Evolutionary conservation across 1,139 yeast species (phyloP), one percentile per base, ranked within the genome.

Genomic region (Geotrichum candidum): DNA sequence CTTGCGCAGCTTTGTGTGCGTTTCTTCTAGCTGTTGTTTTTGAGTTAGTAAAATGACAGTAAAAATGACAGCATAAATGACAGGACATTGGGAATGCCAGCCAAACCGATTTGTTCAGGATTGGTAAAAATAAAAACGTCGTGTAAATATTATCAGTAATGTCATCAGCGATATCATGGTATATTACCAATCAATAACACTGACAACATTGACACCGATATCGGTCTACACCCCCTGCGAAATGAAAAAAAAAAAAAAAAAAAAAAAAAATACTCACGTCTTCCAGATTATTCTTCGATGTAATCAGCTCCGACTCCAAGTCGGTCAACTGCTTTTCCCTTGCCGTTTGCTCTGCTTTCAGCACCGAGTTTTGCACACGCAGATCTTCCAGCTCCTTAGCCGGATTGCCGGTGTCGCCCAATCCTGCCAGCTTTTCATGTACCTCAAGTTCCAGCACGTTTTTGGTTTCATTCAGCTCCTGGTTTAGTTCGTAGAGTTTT

Each of bases 271-370:
- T 25, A 54, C 56, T 54, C 61, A 65, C 66, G 31, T 60, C 64
- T 10, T 69, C 69, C 27, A 63, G 64, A 18, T 56, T 51, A 18
- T 35, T 51, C 59, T 56, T 55, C 23, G 29, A 25, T 41, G n/a
- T 4, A 13, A 45, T 46, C 41, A 55, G 25, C 7, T 55, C 50
- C 41, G 46, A 35, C 33, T 55, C 57, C 13, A 55, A 9, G 11
- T 55, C 53, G 3, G 52, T 46, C 7, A 55, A 18, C n/a, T 45
- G 13, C 9, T 18, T 29, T 46, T 45, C 52, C 5, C 48, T 22
- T 10, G 18, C 45, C 29, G 29, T 22, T n/a, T 45, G 41, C 15
- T 46, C 52, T 29, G 29, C 18, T 46, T 46, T 55, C 25, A 55
- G 23, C 25, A 29, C 45, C 10, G 52, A 11, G 27, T 55, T 55